A percentile compares a stretch with the other conserved stretches of the same genome.
These are phyloP conservation scores for Brassica carinata DNA, from an alignment of 345 rosid species.

Conservation along the genomic window DNA sequence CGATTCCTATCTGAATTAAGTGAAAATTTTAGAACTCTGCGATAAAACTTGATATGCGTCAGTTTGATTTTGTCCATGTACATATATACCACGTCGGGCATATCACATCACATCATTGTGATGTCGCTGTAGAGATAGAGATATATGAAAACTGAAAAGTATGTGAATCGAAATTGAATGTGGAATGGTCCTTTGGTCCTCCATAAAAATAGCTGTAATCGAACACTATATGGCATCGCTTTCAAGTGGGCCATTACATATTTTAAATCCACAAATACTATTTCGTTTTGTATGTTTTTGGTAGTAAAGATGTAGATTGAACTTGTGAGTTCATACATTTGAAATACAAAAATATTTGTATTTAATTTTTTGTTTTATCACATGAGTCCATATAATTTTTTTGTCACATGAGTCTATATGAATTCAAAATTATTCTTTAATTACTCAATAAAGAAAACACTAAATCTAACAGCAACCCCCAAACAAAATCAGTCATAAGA, in stretches of 20 bases:
- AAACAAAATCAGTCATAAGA: not conserved
- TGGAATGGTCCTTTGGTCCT: conserved; percentile 34
- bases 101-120: conserved; percentile 20
- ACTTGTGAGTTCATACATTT: not conserved
- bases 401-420: not conserved
- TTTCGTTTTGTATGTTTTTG: conserved; percentile 19
- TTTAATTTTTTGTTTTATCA: too few species aligned
- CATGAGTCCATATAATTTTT: not conserved
- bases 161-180: conserved; percentile 25
- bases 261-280: conserved; percentile 4
- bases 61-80: not conserved
- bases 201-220: conserved; percentile 36
- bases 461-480: not conserved
- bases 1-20: not conserved
- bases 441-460: not conserved
- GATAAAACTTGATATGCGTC: not conserved
- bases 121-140: not conserved
- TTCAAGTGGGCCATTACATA: conserved; percentile 15
- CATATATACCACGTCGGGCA: conserved; percentile 22
- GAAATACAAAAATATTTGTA: too few species aligned
- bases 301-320: conserved; percentile 27
- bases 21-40: not conserved
- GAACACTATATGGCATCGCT: conserved; percentile 32
- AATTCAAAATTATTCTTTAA: not conserved
- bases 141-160: not conserved